phyloP scores from a whole-genome alignment of 306 rosid species.

The Pterocarpus macrocarpus region DNA sequence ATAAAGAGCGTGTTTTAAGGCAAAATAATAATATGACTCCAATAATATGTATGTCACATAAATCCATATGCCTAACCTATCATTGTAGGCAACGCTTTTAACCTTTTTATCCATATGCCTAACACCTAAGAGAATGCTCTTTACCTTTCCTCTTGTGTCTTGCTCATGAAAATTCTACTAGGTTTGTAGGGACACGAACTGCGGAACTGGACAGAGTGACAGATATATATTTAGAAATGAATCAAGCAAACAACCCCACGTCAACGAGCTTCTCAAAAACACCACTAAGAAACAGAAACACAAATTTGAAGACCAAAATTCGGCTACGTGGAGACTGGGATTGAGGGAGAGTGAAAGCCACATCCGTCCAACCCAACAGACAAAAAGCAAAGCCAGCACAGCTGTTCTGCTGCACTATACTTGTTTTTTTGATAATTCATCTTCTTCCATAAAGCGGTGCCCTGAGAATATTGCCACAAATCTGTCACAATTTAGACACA shows the following conservation, averaged over 20 bases:
- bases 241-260: not conserved
- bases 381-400: slow-evolving; percentile 53
- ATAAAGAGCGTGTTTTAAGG: not conserved
- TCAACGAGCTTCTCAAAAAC: not conserved
- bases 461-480: slow-evolving; percentile 72
- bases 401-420: slow-evolving; percentile 47
- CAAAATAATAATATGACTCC: not conserved
- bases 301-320: not conserved
- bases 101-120: not conserved
- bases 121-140: not conserved
- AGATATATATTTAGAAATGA: not conserved
- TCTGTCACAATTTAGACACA: slow-evolving; percentile 57
- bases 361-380: slow-evolving; percentile 51
- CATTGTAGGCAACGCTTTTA: slow-evolving; percentile 30
- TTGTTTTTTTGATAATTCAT: slow-evolving; percentile 48
- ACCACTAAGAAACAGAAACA: not conserved
- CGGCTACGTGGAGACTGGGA: not conserved
- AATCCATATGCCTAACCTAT: not conserved
- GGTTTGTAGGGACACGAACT: not conserved
- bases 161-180: slow-evolving; percentile 2
- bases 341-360: slow-evolving; percentile 3
- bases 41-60: not conserved
- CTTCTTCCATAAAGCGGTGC: slow-evolving; percentile 59
- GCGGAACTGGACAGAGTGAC: not conserved
- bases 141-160: not conserved